A percentile compares a stretch with the other conserved stretches of the same genome.
phyloP scores from a whole-genome alignment of 73 alveolate species.

The Blepharisma japonicum region DNA sequence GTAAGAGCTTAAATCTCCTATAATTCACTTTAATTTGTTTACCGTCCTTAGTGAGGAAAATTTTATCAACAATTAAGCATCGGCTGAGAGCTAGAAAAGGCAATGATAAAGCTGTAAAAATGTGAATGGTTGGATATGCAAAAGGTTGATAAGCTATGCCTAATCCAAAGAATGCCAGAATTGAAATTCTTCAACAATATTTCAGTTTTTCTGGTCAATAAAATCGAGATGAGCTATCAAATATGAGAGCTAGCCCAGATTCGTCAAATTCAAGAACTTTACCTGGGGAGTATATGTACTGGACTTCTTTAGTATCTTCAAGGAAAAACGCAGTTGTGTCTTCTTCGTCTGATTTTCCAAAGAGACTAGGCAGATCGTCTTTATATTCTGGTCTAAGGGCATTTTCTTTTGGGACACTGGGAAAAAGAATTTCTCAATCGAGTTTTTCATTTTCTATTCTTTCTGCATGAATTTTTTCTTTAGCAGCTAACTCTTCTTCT shows the following conservation, averaged over 20 bases:
- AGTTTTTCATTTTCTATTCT: not conserved
- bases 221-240: not conserved
- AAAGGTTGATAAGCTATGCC: not conserved
- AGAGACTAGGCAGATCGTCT: not conserved
- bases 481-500: not conserved
- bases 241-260: not conserved
- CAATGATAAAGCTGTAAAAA: not conserved
- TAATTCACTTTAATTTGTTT: not conserved
- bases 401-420: slow-evolving; percentile 9
- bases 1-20: slow-evolving; percentile 9
- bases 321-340: slow-evolving; percentile 24
- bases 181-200: not conserved
- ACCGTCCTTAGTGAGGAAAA: slow-evolving; percentile 9
- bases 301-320: slow-evolving; percentile 20
- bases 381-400: not conserved
- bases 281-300: not conserved
- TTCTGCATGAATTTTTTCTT: not conserved
- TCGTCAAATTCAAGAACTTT: not conserved
- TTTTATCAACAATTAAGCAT: not conserved
- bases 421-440: not conserved
- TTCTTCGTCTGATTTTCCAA: slow-evolving; percentile 26
- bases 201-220: not conserved
- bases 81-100: not conserved
- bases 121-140: not conserved
- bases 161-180: not conserved